Base-by-base conservation (phyloP, 306 rosid species). In the Leucaena leucocephala region DNA sequence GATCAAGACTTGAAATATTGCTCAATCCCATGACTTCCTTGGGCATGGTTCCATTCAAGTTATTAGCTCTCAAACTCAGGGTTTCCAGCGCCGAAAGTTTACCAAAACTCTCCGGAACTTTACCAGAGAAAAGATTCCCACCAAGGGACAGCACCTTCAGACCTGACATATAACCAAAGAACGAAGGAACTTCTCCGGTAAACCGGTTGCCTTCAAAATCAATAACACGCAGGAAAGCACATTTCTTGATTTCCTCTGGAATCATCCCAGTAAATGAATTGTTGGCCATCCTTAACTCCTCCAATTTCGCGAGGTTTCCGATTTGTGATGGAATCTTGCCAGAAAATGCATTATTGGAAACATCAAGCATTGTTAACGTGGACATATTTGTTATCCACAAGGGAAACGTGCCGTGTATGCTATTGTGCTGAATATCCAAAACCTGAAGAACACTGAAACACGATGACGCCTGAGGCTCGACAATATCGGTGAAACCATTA, bases 191-290 rank as follows among this genome's bases (percentile, higher is more conserved):
- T 17, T 83, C 80, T 0, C 97, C 97, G 7, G 78, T 22, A 43
- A 94, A 90, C 14, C 71, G 79, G 81, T 94, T 94, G 8, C 94
- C 91, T 85, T 88, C 94, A 22, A 94, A 86, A 88, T 92, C 91
- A 63, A 94, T 89, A 70, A 83, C 88, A 7, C 85, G 65, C 1
- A 94, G 82, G 42, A 72, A 88, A 74, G 74, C 49, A 54, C 97
- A 94, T 83, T 92, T 86, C 83, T 77, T 84, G 77, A 94, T 91
- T 76, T 89, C 97, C 45, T 8, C 75, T 0, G 98, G 97, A 88
- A 94, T 86, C 42, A 10, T 21, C 2, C 94, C 96, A 2, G 85
- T 59, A 15, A 94, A 89, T 22, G 93, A 89, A 82, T 94, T 94
- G 54, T 89, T 87, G 58, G 97, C 91, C 85, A 94, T 74, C 74